Evolutionary conservation across 2,329 filamentous ascomycete species (phyloP).

Genomic region (Penicillium sp.): DNA sequence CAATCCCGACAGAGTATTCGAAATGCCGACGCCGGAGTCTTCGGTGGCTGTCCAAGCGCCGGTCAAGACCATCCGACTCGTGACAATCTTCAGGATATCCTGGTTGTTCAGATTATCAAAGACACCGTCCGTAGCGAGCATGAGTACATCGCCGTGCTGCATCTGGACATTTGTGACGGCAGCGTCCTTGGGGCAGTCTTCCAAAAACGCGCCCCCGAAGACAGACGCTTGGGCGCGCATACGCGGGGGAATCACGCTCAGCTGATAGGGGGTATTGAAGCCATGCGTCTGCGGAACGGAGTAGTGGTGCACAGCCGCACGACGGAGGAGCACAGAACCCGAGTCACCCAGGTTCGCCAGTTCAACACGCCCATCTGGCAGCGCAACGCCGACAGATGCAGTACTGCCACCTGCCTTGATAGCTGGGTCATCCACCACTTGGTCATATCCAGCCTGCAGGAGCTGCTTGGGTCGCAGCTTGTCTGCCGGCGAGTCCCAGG

Average conservation of each 20-base stretch:
- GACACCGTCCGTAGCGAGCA: constrained; percentile 92
- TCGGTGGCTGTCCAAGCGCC: constrained; percentile 72
- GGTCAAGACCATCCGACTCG: constrained; percentile 69
- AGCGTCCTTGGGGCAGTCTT: constrained; percentile 82
- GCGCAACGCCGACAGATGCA: constrained; percentile 80
- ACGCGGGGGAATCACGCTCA: constrained; percentile 80
- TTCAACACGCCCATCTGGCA: constrained; percentile 73
- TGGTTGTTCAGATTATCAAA: constrained; percentile 95
- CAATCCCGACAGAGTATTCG: constrained; percentile 59
- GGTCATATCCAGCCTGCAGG: constrained; percentile 82
- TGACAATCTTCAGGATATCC: constrained; percentile 80
- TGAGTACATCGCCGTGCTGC: constrained; percentile 87
- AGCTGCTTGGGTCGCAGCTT: constrained; percentile 64
- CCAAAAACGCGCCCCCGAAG: constrained; percentile 79
- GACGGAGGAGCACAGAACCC: constrained; percentile 82
- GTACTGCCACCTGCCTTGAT: constrained; percentile 88
- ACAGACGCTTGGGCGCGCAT: constrained; percentile 77
- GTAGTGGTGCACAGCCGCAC: constrained; percentile 80
- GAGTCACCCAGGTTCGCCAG: constrained; percentile 95
- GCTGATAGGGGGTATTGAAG: constrained; percentile 96
- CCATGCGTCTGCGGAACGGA: constrained; percentile 90
- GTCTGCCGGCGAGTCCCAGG: constrained; percentile 49
- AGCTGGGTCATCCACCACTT: constrained; percentile 70
- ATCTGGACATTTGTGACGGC: constrained; percentile 75
- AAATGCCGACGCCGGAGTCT: constrained; percentile 63